Percentiles rank a stretch among this genome's conserved stretches.
These are phyloP conservation scores for Dissophora ornata DNA, from an alignment of 192 early-diverging fungal species.

Conservation along the genomic window DNA sequence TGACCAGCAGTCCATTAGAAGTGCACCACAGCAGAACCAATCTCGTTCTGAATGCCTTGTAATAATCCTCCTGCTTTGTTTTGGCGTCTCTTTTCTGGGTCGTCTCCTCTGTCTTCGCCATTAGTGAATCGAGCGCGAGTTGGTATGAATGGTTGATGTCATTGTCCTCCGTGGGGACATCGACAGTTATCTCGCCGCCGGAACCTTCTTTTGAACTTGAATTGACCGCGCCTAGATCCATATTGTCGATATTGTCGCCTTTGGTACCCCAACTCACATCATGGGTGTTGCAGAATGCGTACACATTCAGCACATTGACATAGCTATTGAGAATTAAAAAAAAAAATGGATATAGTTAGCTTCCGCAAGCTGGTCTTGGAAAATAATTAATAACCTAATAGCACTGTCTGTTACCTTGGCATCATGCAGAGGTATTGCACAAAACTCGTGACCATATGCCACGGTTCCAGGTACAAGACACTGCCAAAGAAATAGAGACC, in stretches of 20 bases:
- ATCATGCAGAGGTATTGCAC: constrained; percentile 79
- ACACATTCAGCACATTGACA: constrained; percentile 87
- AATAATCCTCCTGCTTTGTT: constrained; percentile 85
- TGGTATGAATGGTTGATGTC: constrained; percentile 88
- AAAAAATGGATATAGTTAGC: not conserved
- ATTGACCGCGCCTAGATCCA: constrained; percentile 85
- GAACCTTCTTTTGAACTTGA: constrained; percentile 75
- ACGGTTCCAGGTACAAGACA: constrained; percentile 78
- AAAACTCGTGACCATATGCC: constrained; percentile 83
- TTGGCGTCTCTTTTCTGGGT: constrained; percentile 70
- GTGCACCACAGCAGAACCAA: constrained; percentile 83
- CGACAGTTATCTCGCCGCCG: constrained; percentile 76
- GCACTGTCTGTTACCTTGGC: constrained; percentile 70
- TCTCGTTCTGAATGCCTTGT: constrained; percentile 82
- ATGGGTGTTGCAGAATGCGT: constrained; percentile 67
- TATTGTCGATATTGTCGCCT: constrained; percentile 78
- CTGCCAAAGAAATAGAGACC: constrained; percentile 73
- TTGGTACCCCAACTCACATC: constrained; percentile 92
- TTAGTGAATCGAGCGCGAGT: constrained; percentile 72
- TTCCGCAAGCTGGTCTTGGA: too few species aligned
- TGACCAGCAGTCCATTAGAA: constrained; percentile 78
- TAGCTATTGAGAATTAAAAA: constrained; percentile 69
- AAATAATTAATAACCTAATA: too few species aligned
- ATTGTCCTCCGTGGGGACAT: constrained; percentile 79
- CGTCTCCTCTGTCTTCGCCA: constrained; percentile 56